Base-by-base conservation (phyloP, 148 eudicot genomes). In the Arbutus unedo region DNA sequence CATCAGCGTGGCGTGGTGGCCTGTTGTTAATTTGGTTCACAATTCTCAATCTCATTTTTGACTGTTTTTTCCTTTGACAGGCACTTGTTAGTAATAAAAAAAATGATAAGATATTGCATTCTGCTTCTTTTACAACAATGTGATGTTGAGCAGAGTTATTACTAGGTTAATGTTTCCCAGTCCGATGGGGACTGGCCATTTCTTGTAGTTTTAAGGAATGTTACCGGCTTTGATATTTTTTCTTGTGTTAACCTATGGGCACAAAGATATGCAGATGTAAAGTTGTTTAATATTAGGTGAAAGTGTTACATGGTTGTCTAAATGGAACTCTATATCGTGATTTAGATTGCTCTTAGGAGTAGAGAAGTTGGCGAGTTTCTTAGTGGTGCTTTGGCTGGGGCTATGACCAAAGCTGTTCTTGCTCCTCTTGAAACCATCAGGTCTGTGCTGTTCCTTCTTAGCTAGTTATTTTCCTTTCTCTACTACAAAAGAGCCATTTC, bases 391-490 rank as follows among this genome's bases (percentile, higher is more conserved):
- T 78, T 96, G 82, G 99, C 99, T 16, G 99, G 99, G 84, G 99
- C 99, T 83, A 96, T 96, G 99, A 82, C 98, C 72, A 96, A 96
- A 86, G 99, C 99, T 82, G 89, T 93, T 82, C 94, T 96, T 73
- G 99, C 99, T 82, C 99, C 99, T 86, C 95, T 96, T 68, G 99
- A 96, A 85, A 96, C 99, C 79, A 94, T 96, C 91, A 93, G 99
- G 99, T 96, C 74, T 19, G 60, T 31, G 64, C 85, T 56, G 15
- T 62, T 2, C 13, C 5, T 79, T 54, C 76, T n/a, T 77, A 5
- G 18, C 51, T 4, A 21, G 23, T 16, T 56, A 38, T 60, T 81
- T 80, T 80, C 51, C 82, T 64, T 31, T 0, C 8, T 14, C 25
- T 38, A 76, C 56, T 41, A 14, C 3, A 53, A 19, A 25, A 41